Conservation (phyloP, 192 early-diverging fungal genomes). For the Kickxella alabastrina region DNA sequence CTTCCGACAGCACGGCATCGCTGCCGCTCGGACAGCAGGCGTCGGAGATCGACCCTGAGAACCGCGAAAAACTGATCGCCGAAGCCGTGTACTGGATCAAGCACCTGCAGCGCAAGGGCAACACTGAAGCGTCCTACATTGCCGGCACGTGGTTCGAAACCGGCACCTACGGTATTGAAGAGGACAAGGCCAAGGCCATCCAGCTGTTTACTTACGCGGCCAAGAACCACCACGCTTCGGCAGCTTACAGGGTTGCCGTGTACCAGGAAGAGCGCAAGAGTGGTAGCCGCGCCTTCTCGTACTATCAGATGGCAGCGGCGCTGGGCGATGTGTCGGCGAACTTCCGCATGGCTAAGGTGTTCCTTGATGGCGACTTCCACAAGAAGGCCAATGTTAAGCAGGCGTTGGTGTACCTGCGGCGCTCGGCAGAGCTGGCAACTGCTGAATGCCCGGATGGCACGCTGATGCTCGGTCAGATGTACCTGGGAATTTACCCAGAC, state of each 20-base stretch:
- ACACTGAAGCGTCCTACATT: conserved; percentile 72
- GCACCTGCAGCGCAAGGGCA: conserved; percentile 61
- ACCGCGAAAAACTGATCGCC: conserved; percentile 48
- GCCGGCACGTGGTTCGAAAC: conserved; percentile 68
- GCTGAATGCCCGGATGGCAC: conserved; percentile 68
- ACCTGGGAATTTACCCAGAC: conserved; percentile 64
- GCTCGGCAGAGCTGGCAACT: conserved; percentile 69
- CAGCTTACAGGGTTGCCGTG: conserved; percentile 62
- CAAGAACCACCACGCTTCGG: conserved; percentile 61
- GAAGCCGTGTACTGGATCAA: conserved; percentile 76
- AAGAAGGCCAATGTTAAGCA: conserved; percentile 67
- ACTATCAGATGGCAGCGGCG: conserved; percentile 67
- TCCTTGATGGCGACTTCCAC: conserved; percentile 68
- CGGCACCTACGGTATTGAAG: conserved; percentile 56
- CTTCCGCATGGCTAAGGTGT: conserved; percentile 74
- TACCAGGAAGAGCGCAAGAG: conserved; percentile 63
- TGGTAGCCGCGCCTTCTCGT: conserved; percentile 58
- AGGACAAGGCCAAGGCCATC: conserved; percentile 64
- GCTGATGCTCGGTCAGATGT: conserved; percentile 73
- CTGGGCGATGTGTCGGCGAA: conserved; percentile 63
- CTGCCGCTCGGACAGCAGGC: conserved; percentile 49
- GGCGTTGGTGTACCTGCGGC: conserved; percentile 78
- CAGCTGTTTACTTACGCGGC: conserved; percentile 61
- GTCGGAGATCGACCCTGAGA: conserved; percentile 38
- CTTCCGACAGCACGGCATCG: conserved; percentile 35